Evolutionary conservation across 768 basidiomycete species (phyloP).

Genomic region (Boletus barrowsii): DNA sequence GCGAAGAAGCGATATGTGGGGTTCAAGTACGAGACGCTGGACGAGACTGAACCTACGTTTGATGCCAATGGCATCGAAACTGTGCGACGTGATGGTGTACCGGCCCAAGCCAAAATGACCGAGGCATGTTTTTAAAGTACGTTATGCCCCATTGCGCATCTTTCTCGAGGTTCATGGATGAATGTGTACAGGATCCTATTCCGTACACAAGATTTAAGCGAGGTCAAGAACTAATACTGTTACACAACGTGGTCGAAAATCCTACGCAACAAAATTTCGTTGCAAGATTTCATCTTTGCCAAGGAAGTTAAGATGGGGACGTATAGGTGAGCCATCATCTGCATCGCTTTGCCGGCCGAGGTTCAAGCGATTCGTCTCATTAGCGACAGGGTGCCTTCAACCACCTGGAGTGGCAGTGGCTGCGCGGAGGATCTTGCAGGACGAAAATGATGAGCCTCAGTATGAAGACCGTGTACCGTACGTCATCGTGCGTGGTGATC

Average conservation of each 20-base stretch:
- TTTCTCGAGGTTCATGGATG: not conserved
- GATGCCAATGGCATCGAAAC: conserved; percentile 99
- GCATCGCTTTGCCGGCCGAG: too few relatives aligned
- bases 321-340: conserved; percentile 60
- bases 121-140: conserved; percentile 82
- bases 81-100: conserved; percentile 87
- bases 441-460: conserved; percentile 81
- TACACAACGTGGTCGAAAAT: conserved; percentile 81
- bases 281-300: conserved; percentile 94
- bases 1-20: conserved; percentile 99
- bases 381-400: conserved; percentile 80
- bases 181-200: conserved; percentile 72
- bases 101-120: conserved; percentile 56
- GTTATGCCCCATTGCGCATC: conserved; percentile 8
- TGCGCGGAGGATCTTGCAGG: conserved; percentile 64
- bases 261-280: conserved; percentile 70
- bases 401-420: conserved; percentile 93
- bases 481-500: conserved; percentile 71
- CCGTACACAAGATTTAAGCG: conserved; percentile 81
- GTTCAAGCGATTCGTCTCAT: not conserved
- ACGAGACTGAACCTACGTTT: conserved; percentile 75
- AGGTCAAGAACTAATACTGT: conserved; percentile 89
- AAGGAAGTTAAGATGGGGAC: conserved; percentile 39
- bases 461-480: conserved; percentile 95
- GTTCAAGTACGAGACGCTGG: conserved; percentile 86